Evolutionary conservation across 1,284 basidiomycete species (phyloP).

Genomic region (Melampsora americana): DNA sequence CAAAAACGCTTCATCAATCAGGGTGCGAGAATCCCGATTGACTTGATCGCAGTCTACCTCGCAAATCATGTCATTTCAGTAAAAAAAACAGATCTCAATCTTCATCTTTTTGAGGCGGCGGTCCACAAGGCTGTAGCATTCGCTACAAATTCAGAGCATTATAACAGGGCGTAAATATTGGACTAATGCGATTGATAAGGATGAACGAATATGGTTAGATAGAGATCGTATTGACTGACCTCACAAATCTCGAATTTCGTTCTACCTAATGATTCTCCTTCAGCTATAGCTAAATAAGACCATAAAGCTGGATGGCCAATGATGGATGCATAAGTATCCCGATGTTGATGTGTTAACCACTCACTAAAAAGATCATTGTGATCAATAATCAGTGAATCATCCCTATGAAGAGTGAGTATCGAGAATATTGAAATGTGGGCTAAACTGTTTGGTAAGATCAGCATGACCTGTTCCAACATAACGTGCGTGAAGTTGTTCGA

Average conservation of each 20-base stretch:
- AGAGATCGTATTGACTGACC: constrained; percentile 59
- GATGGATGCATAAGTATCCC: constrained; percentile 87
- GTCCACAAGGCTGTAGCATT: constrained; percentile 97
- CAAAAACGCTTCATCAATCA: too few relatives aligned
- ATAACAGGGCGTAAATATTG: too few relatives aligned
- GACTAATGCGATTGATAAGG: too few relatives aligned
- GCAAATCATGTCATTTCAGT: too few relatives aligned
- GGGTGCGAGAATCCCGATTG: too few relatives aligned
- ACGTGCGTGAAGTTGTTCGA: constrained; percentile 88
- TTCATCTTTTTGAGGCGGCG: constrained; percentile 87
- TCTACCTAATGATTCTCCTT: constrained; percentile 82
- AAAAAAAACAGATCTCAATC: constrained; percentile 56
- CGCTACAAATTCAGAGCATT: constrained; percentile 61
- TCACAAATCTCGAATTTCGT: constrained; percentile 94
- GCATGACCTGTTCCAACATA: constrained; percentile 94
- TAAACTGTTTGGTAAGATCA: constrained; percentile 84
- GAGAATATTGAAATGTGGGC: constrained; percentile 5
- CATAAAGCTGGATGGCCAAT: constrained; percentile 82
- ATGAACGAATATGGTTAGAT: too few relatives aligned
- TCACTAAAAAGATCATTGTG: constrained; percentile 62
- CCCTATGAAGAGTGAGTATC: too few relatives aligned
- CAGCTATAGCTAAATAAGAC: constrained; percentile 85
- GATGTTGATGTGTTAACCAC: constrained; percentile 95
- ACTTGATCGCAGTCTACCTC: too few relatives aligned
- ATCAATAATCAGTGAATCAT: neutral